Evolutionary conservation across 805 yeast genomes (phyloP).

Genomic region (Ogataea angusta): DNA sequence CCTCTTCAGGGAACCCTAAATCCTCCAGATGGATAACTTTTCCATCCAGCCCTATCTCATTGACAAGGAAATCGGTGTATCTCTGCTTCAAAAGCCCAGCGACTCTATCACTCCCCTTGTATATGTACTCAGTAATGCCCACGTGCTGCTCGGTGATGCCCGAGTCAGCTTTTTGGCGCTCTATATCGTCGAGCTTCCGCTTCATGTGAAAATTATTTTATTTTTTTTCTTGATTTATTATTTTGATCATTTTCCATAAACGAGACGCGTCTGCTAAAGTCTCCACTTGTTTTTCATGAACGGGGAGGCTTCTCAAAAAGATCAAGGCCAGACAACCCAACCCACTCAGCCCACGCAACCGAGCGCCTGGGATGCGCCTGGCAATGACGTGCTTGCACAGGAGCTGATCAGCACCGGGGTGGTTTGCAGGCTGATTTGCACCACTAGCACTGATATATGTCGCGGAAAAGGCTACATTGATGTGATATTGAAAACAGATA

Average conservation of each 20-base stretch:
- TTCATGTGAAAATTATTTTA: slow-evolving; percentile 3
- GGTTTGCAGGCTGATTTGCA: slow-evolving; percentile 36
- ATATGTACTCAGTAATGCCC: slow-evolving; percentile 75
- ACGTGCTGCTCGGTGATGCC: slow-evolving; percentile 73
- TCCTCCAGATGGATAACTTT: slow-evolving; percentile 73
- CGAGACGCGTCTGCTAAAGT: slow-evolving; percentile 9
- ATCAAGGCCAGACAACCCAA: slow-evolving; percentile 23
- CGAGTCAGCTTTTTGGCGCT: slow-evolving; percentile 21
- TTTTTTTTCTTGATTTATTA: slow-evolving; percentile 3
- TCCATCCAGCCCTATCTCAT: slow-evolving; percentile 72
- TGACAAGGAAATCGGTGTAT: slow-evolving; percentile 90
- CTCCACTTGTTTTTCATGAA: slow-evolving; percentile 3
- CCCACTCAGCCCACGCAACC: slow-evolving; percentile 39
- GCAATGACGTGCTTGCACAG: slow-evolving; percentile 23
- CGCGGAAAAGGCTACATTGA: slow-evolving; percentile 30
- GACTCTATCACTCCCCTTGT: slow-evolving; percentile 58
- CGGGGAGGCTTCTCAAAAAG: slow-evolving; percentile 4
- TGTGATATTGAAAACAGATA: slow-evolving; percentile 24
- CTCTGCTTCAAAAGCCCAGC: slow-evolving; percentile 80
- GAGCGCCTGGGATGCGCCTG: slow-evolving; percentile 27
- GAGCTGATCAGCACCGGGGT: slow-evolving; percentile 30
- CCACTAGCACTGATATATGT: slow-evolving; percentile 24
- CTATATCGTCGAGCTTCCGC: slow-evolving; percentile 8
- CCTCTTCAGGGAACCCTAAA: slow-evolving; percentile 53
- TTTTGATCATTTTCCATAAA: not conserved